Percentiles rank a stretch among this genome's conserved stretches.
Conservation (phyloP, 257 asterid species). For the Gentiana macrophylla region DNA sequence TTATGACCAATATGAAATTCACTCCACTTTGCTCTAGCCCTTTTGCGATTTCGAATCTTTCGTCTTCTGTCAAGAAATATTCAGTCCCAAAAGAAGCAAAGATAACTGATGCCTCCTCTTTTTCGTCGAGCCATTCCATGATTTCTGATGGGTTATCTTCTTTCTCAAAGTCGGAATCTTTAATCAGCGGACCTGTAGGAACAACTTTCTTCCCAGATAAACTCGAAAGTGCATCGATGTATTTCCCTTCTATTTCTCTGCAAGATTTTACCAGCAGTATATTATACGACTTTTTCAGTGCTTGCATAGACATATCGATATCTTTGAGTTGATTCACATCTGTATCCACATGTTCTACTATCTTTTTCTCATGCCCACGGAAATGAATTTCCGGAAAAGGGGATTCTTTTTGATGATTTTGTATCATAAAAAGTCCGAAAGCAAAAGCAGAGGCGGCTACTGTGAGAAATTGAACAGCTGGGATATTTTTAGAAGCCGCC, state of each 20-base stretch:
- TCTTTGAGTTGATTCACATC: constrained; percentile 13
- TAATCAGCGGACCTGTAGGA: constrained; percentile 44
- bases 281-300: constrained; percentile 23
- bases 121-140: constrained; percentile 41
- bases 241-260: constrained; percentile 46
- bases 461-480: no score
- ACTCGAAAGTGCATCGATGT: constrained; percentile 22
- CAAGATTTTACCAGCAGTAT: constrained; percentile 36
- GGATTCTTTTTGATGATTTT: constrained; percentile 24
- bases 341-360: background rate
- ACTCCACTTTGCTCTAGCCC: constrained; percentile 47
- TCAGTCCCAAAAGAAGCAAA: constrained; percentile 58
- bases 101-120: constrained; percentile 28
- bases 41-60: constrained; percentile 36
- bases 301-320: constrained; percentile 7
- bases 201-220: constrained; percentile 28
- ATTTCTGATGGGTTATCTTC: constrained; percentile 11
- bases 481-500: no score
- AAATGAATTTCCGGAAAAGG: no score
- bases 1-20: constrained; percentile 49
- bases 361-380: constrained; percentile 1
- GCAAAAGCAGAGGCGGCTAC: constrained; percentile 13
- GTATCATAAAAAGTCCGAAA: constrained; percentile 6
- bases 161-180: constrained; percentile 5
- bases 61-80: constrained; percentile 37